Base-by-base conservation (phyloP, 2,329 filamentous ascomycete species). In the Cordyceps farinosa region DNA sequence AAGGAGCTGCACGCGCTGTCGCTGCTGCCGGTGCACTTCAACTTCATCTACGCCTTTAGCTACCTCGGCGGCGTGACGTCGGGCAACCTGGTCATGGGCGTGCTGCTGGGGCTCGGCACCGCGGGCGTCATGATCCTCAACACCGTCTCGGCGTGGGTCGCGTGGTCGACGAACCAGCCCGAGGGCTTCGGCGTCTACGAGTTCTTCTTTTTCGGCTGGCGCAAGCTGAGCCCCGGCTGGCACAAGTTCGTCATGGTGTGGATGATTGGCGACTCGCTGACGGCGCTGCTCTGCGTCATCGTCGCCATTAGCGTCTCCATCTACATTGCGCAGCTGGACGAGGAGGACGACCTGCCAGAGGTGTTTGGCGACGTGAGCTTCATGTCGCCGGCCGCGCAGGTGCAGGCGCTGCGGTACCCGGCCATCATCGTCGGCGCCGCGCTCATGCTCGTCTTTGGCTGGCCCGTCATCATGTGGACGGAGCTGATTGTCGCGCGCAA, bases 201-300 rank as follows among this genome's bases (percentile, higher is more conserved):
- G 55, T 67, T 67, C 63, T 67, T 67, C 63, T 67, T 67, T 58
- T 67, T 67, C 42, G 66, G 66, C 30, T 67, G 66, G 66, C 63
- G 66, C 40, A 67, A 50, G 30, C 63, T 67, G 15, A 65, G n/a
- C 42, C 34, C 51, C 38, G 65, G 54, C 34, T 67, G 66, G 66
- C 65, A 67, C 61, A 67, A 66, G 58, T 67, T 66, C 51, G 45
- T 66, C 27, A 58, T 67, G n/a, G 50, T 64, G 10, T 67, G 65
- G 65, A 64, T 65, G 65, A 55, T 65, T 30, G 47, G 58, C 53
- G 65, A 67, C 62, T 64, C 64, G n/a, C 8, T 67, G 13, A 56
- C 62, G 30, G 60, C 62, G 36, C 22, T 61, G 22, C 45, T 30
- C 38, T 51, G 55, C 45, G 38, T 64, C 55, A 8, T 66, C n/a